A percentile compares a stretch with the other conserved stretches of the same genome.
These are phyloP conservation scores for Fusarium solani-melongenae DNA, from an alignment of 2,329 filamentous ascomycete genomes.

Conservation along the genomic window DNA sequence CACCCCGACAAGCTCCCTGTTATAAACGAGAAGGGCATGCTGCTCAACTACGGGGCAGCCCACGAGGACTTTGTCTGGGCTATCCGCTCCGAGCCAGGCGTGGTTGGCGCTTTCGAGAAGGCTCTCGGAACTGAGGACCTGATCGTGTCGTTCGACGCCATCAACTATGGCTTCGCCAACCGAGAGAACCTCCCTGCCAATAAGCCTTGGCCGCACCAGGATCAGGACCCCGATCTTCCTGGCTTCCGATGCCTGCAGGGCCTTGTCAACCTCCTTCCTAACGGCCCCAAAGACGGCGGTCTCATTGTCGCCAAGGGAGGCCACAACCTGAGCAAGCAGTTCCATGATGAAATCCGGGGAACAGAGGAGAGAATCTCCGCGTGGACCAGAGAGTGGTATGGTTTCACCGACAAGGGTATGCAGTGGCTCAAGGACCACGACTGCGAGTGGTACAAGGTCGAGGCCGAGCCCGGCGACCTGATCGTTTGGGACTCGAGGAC, in stretches of 20 bases:
- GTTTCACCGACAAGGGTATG: constrained; percentile 51
- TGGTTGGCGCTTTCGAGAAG: constrained; percentile 58
- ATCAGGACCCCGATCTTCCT: constrained; percentile 35
- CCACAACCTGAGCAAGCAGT: constrained; percentile 43
- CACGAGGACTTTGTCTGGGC: constrained; percentile 63
- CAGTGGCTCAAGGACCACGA: constrained; percentile 49
- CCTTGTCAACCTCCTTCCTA: constrained; percentile 56
- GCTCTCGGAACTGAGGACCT: constrained; percentile 58
- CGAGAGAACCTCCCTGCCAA: constrained; percentile 45
- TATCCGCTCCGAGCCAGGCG: constrained; percentile 58
- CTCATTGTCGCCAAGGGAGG: constrained; percentile 46
- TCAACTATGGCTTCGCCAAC: constrained; percentile 55
- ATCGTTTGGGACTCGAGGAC: constrained; percentile 53
- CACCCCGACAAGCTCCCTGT: constrained; percentile 39
- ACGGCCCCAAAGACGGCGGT: constrained; percentile 49
- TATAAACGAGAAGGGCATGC: constrained; percentile 57
- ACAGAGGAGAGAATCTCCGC: constrained; percentile 51
- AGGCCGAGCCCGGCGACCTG: constrained; percentile 56
- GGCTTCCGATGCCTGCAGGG: constrained; percentile 64
- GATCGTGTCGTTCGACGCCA: constrained; percentile 58
- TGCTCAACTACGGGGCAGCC: constrained; percentile 57
- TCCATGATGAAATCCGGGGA: constrained; percentile 48
- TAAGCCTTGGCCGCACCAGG: constrained; percentile 39
- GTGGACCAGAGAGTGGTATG: constrained; percentile 48
- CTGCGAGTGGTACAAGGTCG: constrained; percentile 50